Conservation (phyloP, 2,329 filamentous ascomycete genomes). For the Fusarium verticillioides region DNA sequence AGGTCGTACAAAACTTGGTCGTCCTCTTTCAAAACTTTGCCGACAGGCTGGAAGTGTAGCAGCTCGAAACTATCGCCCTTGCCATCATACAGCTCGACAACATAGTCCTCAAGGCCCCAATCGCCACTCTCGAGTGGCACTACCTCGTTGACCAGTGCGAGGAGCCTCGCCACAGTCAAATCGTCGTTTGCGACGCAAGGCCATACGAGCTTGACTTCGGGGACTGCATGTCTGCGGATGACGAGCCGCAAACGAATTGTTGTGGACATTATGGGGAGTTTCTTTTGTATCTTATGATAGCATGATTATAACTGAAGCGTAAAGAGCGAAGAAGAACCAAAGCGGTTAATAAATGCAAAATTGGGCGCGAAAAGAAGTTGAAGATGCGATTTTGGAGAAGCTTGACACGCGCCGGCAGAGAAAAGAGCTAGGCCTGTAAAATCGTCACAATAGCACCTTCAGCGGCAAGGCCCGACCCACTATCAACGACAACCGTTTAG, state of each 20-base stretch:
- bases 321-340: background rate
- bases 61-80: constrained; percentile 80
- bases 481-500: background rate
- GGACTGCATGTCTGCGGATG: constrained; percentile 78
- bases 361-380: constrained; percentile 10
- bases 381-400: constrained; percentile 27
- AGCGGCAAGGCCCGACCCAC: constrained; percentile 8
- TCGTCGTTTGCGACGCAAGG: constrained; percentile 66
- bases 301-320: constrained; percentile 19
- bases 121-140: constrained; percentile 83
- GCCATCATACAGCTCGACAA: constrained; percentile 74
- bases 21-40: constrained; percentile 78
- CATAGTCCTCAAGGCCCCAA: constrained; percentile 92
- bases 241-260: constrained; percentile 77
- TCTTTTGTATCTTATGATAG: constrained; percentile 7
- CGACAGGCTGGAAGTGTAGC: constrained; percentile 82
- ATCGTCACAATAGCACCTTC: constrained; percentile 13
- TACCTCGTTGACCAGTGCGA: constrained; percentile 81
- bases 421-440: constrained; percentile 16
- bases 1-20: constrained; percentile 80
- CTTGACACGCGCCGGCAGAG: constrained; percentile 27
- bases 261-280: constrained; percentile 43
- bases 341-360: background rate
- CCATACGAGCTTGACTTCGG: constrained; percentile 79
- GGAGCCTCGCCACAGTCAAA: constrained; percentile 78